Evolutionary conservation across 2,329 filamentous ascomycete genomes (phyloP), one percentile per base, ranked within the genome.

Genomic region (Ophiocordyceps unilateralis): DNA sequence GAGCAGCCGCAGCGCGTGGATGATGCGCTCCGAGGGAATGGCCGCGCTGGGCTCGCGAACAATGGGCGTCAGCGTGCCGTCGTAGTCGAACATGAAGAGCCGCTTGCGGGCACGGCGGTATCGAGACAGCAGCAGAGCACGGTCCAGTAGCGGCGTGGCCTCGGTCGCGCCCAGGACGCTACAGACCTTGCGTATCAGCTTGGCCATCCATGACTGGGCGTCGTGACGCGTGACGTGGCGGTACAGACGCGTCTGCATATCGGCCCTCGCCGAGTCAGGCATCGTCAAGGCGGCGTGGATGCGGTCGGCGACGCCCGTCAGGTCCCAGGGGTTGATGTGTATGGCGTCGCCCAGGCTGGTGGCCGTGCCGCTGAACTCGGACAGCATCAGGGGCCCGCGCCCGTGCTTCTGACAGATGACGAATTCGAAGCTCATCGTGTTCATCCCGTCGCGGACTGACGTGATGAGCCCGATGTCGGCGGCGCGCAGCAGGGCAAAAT

Each of bases 21-120:
- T 79, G 20, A 95, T 76, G 20, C 80, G 77, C 51, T 87, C 81
- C 1, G 88, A 89, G 0, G 91, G 91, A 34, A 95, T 79, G 3
- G 91, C 91, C 5, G 86, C 80, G 50, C 82, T 80, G 2, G 91
- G 91, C 55, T 96, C 87, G 51, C 83, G 81, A 44, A 96, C 91
- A 53, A 98, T 96, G 0, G 88, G 85, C 4, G 91, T 96, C 43
- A 98, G 72, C 1, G 91, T 98, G 40, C 91, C 91, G 58, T 98
- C 91, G 55, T 98, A 98, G 64, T 98, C 91, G 57, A 96, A 95
- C 84, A 98, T 89, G 67, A 96, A 94, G 3, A 98, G 69, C 11
- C 91, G 78, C 62, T 83, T 85, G 48, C 74, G 74, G 4, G 86
- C 78, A 34, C 72, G 67, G 46, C 78, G 76, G 61, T 95, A 96